Evolutionary conservation across 108 stramenopile species (phyloP), one percentile per base, ranked within the genome.

Genomic region (Fragilariopsis cylindrus): DNA sequence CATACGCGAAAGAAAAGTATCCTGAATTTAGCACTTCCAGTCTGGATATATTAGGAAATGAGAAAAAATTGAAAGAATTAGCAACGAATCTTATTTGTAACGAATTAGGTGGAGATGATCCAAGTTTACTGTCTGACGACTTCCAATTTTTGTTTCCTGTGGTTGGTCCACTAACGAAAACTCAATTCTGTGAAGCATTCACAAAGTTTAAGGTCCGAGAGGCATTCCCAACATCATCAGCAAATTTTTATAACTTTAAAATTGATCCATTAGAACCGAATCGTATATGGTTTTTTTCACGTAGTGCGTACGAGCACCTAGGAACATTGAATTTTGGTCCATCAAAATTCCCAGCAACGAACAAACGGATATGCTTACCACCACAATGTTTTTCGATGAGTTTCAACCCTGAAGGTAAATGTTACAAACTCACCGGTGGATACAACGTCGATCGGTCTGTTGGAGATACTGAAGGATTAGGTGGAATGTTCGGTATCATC

Each of bases 381-480:
- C 88, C 88, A 1, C 88, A 88, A 75, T 19, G 72, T 7, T 44
- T 56, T 15, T 69, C 69, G 43, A 48, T 83, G 48, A 74, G 78
- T 44, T 83, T 83, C 42, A 65, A 81, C 54, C 84, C 79, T 40
- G 79, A 86, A 13, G 89, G 88, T 42, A 74, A 82, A 52, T 80
- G 90, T 39, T 83, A 80, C 71, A 86, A 93, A 65, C 84, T 85
- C 64, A 87, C 87, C 12, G 84, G 89, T 69, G 66, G 66, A 21
- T 90, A 93, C 71, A 84, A 84, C 5, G 81, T 83, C 21, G 92
- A 90, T 86, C 83, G 88, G 30, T 73, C 87, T 13, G 81, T 83
- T 55, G 92, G 92, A 16, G 90, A 93, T 81, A 93, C 92, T 45
- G 90, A 90, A 49, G 92, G 92, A 13, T 69, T 93, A 48, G 90